Evolutionary conservation across 768 basidiomycete species (phyloP), one percentile per base, ranked within the genome.

Genomic region (Lepiota subincarnata): DNA sequence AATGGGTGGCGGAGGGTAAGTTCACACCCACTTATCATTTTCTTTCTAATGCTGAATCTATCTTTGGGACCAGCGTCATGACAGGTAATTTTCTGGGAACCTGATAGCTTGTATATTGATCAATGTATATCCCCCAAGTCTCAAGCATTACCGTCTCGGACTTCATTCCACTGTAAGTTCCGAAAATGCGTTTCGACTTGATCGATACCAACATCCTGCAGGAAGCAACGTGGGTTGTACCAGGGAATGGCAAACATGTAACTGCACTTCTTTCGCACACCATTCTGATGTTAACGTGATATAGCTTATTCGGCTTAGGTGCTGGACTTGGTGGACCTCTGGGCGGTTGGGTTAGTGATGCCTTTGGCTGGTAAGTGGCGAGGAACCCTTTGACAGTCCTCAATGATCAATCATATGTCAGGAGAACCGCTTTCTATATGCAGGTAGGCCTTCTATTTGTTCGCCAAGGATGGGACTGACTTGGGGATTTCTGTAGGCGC

Each of bases 171-270:
- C 68, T 98, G 86, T 90, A 63, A 74, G 86, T 74, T 44, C 42
- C 45, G 31, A 6, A 48, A 50, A 24, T 46, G 26, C 53, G 36
- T 60, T 22, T 35, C 26, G 40, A 34, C 59, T 43, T 40, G 53
- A 36, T 18, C 55, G 26, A 22, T 16, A 4, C 40, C 39, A 57
- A 44, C 35, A 53, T 55, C 48, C 51, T 52, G 16, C 62, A 92
- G 90, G 61, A 87, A 87, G 64, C 85, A 91, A 56, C 79, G 95
- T 49, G 95, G 92, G 1, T 69, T 96, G 7, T 96, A 93, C 64
- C 96, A 98, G 67, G 94, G 94, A 52, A 78, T 92, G 75, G 85
- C 87, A 31, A 93, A 93, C 64, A 82, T 93, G 90, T 92, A 73
- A 60, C 82, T 37, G 5, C 20, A 44, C 48, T 41, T 39, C 4